A percentile compares a stretch with the other conserved stretches of the same genome.
Evolutionary conservation across 768 basidiomycete species (phyloP).

Genomic region (Suillus ampliporus): DNA sequence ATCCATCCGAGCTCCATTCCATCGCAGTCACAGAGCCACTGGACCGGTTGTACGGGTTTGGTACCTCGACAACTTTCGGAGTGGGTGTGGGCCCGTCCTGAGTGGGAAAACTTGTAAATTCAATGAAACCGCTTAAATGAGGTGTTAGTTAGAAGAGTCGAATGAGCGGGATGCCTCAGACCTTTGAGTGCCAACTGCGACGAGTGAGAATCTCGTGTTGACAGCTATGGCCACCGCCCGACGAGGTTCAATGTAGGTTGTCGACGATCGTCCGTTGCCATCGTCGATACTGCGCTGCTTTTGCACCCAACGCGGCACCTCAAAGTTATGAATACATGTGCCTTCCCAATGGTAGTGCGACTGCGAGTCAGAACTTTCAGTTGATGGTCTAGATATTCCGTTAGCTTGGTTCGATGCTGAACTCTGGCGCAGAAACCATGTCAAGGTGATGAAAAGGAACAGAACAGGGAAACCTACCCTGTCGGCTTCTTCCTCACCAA

Average conservation of each 20-base stretch:
- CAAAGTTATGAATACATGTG: conserved; percentile 78
- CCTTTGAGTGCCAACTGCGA: conserved; percentile 82
- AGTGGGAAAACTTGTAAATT: conserved; percentile 72
- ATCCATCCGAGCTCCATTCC: conserved; percentile 96
- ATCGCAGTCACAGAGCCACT: conserved; percentile 69
- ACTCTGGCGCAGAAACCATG: background rate
- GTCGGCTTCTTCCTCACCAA: conserved; percentile 59
- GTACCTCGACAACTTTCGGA: conserved; percentile 66
- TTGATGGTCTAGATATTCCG: conserved; percentile 13
- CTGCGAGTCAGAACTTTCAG: conserved; percentile 16
- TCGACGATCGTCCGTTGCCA: conserved; percentile 34
- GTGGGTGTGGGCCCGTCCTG: conserved; percentile 60
- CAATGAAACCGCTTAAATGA: conserved; percentile 61
- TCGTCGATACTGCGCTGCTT: conserved; percentile 68
- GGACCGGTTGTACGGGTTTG: conserved; percentile 60
- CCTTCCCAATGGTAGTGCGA: conserved; percentile 62
- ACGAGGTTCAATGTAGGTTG: conserved; percentile 66
- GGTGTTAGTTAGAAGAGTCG: conserved; percentile 2
- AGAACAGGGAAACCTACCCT: conserved; percentile 38
- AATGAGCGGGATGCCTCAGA: conserved; percentile 32
- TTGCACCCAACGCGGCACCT: conserved; percentile 79
- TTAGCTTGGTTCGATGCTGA: conserved; percentile 22
- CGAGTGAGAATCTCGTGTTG: conserved; percentile 80
- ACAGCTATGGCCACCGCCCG: conserved; percentile 69
- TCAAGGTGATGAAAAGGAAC: conserved; percentile 2